Conservation (phyloP, 1,284 basidiomycete species). For the Puccinia horiana region DNA sequence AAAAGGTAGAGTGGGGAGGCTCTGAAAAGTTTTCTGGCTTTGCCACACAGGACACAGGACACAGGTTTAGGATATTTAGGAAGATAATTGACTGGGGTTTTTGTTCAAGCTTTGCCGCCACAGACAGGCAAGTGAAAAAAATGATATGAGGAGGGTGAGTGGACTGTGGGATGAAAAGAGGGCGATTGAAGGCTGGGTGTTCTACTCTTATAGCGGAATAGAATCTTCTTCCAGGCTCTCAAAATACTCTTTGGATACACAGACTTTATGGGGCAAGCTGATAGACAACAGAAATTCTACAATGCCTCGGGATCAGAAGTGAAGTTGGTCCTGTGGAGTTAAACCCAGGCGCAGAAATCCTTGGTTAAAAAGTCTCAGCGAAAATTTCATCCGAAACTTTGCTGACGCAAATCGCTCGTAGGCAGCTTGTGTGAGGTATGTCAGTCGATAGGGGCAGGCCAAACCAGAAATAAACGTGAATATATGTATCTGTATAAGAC, state of each 20-base stretch:
- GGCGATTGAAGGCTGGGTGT: not conserved
- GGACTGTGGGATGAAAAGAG: not conserved
- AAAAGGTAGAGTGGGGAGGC: not conserved
- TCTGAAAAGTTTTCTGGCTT: not conserved
- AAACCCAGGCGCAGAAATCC: slow-evolving; percentile 19
- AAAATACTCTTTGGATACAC: not conserved
- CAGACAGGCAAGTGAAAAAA: not conserved
- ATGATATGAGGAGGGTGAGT: not conserved
- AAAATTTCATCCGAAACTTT: slow-evolving; percentile 19
- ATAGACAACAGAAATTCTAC: not conserved
- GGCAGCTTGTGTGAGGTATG: slow-evolving; percentile 5
- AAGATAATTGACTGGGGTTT: not conserved
- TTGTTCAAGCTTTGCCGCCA: slow-evolving; percentile 2
- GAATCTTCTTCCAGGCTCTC: slow-evolving; percentile 26
- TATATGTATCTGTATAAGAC: not conserved
- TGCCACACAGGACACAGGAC: not conserved
- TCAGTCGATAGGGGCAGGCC: slow-evolving; percentile 12
- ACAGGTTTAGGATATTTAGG: not conserved
- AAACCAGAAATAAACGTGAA: slow-evolving; percentile 20
- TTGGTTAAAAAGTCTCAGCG: slow-evolving; percentile 29
- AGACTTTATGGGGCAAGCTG: slow-evolving; percentile 7
- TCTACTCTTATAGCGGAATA: slow-evolving; percentile 17
- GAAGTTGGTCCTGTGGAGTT: not conserved
- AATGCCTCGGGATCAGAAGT: not conserved
- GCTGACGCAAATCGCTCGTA: slow-evolving; percentile 26